Base-by-base conservation (phyloP, 2,329 filamentous ascomycete genomes). In the Lasiodiplodia gonubiensis region DNA sequence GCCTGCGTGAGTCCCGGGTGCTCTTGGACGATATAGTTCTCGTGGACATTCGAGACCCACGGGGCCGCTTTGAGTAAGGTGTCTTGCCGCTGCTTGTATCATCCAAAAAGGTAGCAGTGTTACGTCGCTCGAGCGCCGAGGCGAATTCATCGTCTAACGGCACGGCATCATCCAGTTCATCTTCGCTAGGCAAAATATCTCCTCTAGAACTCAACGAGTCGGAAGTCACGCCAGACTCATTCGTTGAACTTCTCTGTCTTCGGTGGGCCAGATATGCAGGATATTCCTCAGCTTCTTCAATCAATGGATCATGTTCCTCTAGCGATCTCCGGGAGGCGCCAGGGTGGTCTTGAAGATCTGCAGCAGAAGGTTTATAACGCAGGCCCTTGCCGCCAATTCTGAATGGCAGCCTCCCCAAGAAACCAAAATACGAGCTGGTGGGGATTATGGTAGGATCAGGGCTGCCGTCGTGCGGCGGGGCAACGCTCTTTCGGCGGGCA, bases 61-160 rank as follows among this genome's bases (percentile, higher is more conserved):
- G 82, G 18, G 82, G 79, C 16, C 80, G 71, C 69, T 81, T 82
- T 39, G 74, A 73, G 16, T 73, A 73, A 12, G 72, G 69, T 11
- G 80, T 88, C 70, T 86, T 90, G 54, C 85, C 87, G 73, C 90
- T 93, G 71, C 89, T 90, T 54, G 86, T 86, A 73, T 93, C 91
- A 67, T 95, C 93, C 18, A 82, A 82, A 51, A 81, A 82, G 35
- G 82, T 76, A 3, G 80, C 81, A 1, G 86, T 88, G n/a, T 85
- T 86, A 35, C 90, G 88, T 64, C 91, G 87, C 69, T 93, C 90
- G 69, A 97, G 84, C 3, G 89, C 88, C 76, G 97, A 89, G 2
- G 93, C 92, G 72, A 98, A 96, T 74, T 97, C 94, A 75, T 97
- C 94, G 73, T 94, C 92, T 21, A 98, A 81, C 14, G 93, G 92